Base-by-base conservation (phyloP, 495 filamentous ascomycete species). In the Durotheca rogersii region DNA sequence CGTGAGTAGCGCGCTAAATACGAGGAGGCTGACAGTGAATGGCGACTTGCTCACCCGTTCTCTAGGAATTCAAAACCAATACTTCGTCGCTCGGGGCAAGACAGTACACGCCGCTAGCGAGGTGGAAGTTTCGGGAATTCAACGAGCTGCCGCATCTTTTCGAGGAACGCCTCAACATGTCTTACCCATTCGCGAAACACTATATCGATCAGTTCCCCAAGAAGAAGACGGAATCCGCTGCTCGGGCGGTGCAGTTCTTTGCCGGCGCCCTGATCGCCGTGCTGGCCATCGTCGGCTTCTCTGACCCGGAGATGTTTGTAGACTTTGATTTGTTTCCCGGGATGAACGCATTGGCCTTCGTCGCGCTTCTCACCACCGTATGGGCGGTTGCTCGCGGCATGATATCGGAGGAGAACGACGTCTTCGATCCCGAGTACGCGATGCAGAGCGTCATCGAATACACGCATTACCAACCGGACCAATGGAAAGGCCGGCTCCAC, bases 91-190 rank as follows among this genome's bases (percentile, higher is more conserved):
- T 76, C 16, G 86, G 86, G 11, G 85, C 88, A 16, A 83, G 93
- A 10, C 84, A 87, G 57, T 98, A 96, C 59, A 96, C 91, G 1
- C 88, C 90, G 1, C 79, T 96, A 38, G 93, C 94, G 1, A 87
- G 94, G 65, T 97, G 93, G 94, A 96, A 96, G 60, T 96, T 97
- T 51, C 86, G 93, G 39, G 92, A 97, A 66, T 97, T 97, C 76
- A 98, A 98, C 59, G 93, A 98, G 66, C 80, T 98, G 0, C 84
- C 83, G 54, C 93, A 97, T 71, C 73, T 97, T 1, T 98, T 96
- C 60, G 79, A 89, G 52, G 86, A 89, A 47, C 83, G 93, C 9
- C 76, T 87, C 43, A 89, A 95, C 57, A 93, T 96, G 88, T 96
- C 94, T 4, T 89, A 91, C 58, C 92, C 92, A 0, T 96, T 86